Percentiles rank a stretch among this genome's conserved stretches.
phyloP scores from a whole-genome alignment of 2,329 filamentous ascomycete species.

The Cordyceps farinosa region DNA sequence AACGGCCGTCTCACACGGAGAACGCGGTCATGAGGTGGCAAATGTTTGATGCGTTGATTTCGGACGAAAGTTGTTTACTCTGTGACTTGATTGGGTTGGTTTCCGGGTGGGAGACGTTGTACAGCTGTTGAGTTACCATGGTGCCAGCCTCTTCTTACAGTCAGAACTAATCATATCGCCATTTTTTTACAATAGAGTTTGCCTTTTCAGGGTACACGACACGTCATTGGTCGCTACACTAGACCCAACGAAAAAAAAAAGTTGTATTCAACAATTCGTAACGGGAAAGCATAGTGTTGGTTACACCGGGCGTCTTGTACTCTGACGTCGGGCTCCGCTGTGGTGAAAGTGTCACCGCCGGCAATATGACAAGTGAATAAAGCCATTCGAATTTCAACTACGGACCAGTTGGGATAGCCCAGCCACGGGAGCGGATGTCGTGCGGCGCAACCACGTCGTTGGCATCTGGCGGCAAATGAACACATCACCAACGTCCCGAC shows the following conservation, averaged over 20 bases:
- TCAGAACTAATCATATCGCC: background rate
- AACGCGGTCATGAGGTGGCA: background rate
- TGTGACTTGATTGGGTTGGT: background rate
- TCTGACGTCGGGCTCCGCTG: constrained; percentile 1
- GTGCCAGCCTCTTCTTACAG: background rate
- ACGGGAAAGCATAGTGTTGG: background rate
- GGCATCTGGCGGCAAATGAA: no score
- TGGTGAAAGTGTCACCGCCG: background rate
- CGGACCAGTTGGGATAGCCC: no score
- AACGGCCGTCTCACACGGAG: background rate
- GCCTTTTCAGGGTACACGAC: background rate
- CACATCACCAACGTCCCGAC: no score
- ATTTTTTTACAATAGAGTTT: background rate
- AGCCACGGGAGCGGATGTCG: no score
- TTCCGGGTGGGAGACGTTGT: background rate
- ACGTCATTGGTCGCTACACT: background rate
- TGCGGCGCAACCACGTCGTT: no score
- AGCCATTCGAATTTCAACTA: background rate
- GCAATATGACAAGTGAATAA: background rate
- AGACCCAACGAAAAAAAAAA: background rate
- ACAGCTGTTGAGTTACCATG: background rate
- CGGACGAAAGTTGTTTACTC: no score
- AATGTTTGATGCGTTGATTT: background rate
- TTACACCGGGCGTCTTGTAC: constrained; percentile 6
- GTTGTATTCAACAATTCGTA: background rate